Base-by-base conservation (phyloP, 345 rosid species). In the Syzygium aqueum region DNA sequence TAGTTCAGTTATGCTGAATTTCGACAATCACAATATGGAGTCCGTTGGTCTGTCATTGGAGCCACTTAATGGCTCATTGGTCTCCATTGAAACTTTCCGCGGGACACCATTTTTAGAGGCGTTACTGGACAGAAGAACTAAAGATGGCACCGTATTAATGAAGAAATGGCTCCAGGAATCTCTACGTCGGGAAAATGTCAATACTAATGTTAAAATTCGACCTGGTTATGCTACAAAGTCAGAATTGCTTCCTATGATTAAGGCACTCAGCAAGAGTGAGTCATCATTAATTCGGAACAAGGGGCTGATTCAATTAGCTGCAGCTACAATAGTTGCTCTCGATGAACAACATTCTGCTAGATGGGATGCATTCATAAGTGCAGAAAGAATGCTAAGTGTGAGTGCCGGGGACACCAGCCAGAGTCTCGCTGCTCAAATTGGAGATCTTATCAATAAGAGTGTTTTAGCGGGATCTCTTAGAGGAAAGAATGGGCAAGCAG, bases 141-240 rank as follows among this genome's bases (percentile, higher is more conserved):
- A 94, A 89, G 99, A 97, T 85, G 99, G 99, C 85, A 92, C 95
- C 53, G 87, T 95, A 57, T 91, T 97, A 89, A 95, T 96, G 56
- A 97, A 94, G 93, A 97, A 94, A 90, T 97, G 99, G 99, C 99
- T 96, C 89, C 99, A 94, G 88, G 98, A 97, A 91, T 87, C 94
- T 77, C 88, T 97, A 51, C 98, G 94, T 86, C 93, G 91, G 7
- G 97, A 97, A 88, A 95, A 94, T 52, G 89, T 94, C 53, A 87
- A 89, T 86, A 85, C 85, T 86, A 93, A 94, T 86, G 93, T 94
- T 85, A 97, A 94, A 90, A 80, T 91, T 85, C 96, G 94, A 83
- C 95, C 97, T 85, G 98, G 98, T 84, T 90, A 90, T 83, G 92
- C 93, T 84, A 89, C 95, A 82, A 94, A 93, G 91, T 65, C 93